Conservation (phyloP, 2,329 filamentous ascomycete species). For the Sporothrix pallida region DNA sequence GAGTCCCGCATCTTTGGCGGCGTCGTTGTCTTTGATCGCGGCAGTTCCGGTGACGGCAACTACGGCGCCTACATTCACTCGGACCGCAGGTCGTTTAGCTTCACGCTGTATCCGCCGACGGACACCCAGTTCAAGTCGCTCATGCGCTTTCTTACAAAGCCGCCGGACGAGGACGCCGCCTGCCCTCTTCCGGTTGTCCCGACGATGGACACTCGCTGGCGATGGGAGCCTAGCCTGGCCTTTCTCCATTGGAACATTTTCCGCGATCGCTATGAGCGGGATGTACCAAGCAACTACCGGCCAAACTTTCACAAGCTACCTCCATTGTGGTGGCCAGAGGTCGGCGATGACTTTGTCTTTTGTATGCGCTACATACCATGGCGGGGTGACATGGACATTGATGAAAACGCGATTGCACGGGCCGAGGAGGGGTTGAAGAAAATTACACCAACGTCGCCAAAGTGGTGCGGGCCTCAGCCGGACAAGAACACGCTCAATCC, state of each 20-base stretch:
- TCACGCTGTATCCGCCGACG: background rate
- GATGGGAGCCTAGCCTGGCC: background rate
- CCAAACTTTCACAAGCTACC: background rate
- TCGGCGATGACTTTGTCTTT: background rate
- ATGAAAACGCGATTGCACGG: background rate
- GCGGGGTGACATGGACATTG: background rate
- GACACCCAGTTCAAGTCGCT: background rate
- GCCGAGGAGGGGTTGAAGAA: background rate
- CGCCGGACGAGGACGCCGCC: background rate
- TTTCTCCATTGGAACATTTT: slow-evolving; percentile 7
- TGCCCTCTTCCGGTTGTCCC: background rate
- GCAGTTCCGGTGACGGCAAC: background rate
- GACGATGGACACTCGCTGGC: background rate
- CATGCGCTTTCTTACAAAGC: background rate
- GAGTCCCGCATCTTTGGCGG: background rate
- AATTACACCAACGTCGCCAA: background rate
- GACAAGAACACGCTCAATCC: background rate
- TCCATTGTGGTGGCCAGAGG: background rate
- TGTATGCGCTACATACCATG: background rate
- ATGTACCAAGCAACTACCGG: background rate
- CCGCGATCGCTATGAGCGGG: background rate
- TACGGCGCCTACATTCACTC: background rate
- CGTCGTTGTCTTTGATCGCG: background rate
- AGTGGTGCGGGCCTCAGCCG: background rate
- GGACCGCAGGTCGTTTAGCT: background rate